These are phyloP conservation scores for Macrolepiota fuliginosa DNA, from an alignment of 768 basidiomycete species.

Conservation along the genomic window DNA sequence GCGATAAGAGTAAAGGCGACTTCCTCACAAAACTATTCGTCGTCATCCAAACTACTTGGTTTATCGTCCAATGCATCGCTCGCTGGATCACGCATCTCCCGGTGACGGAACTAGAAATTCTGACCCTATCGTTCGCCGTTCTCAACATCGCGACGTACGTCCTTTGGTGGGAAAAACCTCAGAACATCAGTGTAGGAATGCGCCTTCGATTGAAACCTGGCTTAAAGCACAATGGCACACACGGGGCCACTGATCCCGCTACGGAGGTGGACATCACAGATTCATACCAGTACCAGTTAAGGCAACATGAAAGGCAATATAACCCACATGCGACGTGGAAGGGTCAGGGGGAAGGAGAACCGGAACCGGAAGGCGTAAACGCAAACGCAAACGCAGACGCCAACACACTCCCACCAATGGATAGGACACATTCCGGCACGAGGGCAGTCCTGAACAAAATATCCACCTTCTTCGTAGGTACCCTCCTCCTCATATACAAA, in stretches of 20 bases:
- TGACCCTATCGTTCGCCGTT: conserved; percentile 8
- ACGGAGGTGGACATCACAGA: background rate
- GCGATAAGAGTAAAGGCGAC: conserved; percentile 10
- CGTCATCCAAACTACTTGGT: conserved; percentile 5
- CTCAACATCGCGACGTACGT: conserved; percentile 3
- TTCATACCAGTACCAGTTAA: background rate
- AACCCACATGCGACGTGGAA: too few species aligned
- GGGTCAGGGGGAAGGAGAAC: background rate
- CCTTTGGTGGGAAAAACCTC: conserved; percentile 13
- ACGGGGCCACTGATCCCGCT: background rate
- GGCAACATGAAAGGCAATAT: too few species aligned
- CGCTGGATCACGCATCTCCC: background rate
- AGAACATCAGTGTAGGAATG: background rate
- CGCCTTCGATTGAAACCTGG: background rate
- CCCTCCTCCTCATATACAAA: too few species aligned
- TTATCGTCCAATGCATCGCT: conserved; percentile 3
- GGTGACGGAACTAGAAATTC: conserved; percentile 6
- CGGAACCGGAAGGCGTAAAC: background rate
- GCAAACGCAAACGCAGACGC: too few species aligned
- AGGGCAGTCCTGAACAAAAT: too few species aligned
- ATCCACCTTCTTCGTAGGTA: too few species aligned
- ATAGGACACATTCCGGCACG: too few species aligned
- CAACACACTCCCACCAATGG: too few species aligned
- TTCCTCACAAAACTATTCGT: background rate
- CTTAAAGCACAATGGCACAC: background rate